Evolutionary conservation across 2,329 filamentous ascomycete species (phyloP), one percentile per base, ranked within the genome.

Genomic region (Acrodontium crateriforme): DNA sequence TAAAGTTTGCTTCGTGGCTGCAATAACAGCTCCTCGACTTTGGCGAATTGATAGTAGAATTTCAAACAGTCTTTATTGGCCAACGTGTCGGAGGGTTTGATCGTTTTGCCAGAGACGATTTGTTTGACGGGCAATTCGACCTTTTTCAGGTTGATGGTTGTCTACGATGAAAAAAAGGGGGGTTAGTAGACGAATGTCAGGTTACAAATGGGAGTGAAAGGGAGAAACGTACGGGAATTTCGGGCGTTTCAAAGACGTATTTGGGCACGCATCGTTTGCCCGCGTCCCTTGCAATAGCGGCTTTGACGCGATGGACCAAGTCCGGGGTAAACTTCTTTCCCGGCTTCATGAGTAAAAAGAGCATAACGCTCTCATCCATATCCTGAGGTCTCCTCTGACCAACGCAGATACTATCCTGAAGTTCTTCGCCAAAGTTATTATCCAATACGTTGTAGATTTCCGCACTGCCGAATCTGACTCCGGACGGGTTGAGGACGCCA

Each of bases 91-190:
- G 75, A 81, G 0, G 79, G 69, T 53, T 78, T 82, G 47, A 89
- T 69, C 14, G 58, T 69, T 41, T 74, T 71, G 0, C 81, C 81
- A 0, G 71, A 82, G 1, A 89, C 74, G 37, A 89, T 89, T 46
- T 81, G 76, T 57, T 89, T 89, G 16, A 89, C 77, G 0, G 80
- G 80, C 28, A 89, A 44, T 50, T 89, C 81, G 3, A 89, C 81
- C 53, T 89, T 89, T 52, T 89, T 89, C 27, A 81, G 55, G 47
- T 87, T 89, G 37, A 89, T 73, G 0, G 81, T 89, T 0, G 74
- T 79, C 73, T 83, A 25, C 24, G 10, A 24, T 9, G 15, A 37
- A 26, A 12, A 17, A 28, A 2, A 8, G n/a, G n/a, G n/a, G n/a
- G 10, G 8, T 22, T 22, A 22, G 20, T 4, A 22, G 16, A 21